Base-by-base conservation (phyloP, 768 basidiomycete species). In the Plicaturopsis crispa region DNA sequence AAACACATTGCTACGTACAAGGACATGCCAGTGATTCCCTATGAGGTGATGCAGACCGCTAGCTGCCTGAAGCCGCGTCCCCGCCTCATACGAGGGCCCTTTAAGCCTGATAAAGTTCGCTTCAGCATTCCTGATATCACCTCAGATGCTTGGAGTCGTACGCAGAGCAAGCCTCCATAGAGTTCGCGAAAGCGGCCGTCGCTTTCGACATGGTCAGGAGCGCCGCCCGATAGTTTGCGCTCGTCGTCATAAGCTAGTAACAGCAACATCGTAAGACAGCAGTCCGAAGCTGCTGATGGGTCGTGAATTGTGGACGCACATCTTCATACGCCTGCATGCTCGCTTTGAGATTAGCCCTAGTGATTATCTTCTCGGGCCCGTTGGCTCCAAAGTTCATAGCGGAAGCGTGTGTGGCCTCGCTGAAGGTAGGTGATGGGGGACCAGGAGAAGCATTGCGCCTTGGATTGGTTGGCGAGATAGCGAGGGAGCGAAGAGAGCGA, bases 41-140 rank as follows among this genome's bases (percentile, higher is more conserved):
- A 94, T 81, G 47, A 97, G 73, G 57, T 93, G 86, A 57, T 94
- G 89, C 31, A 97, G 63, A 4, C 93, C 92, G 14, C 85, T 80
- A 19, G 86, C 80, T 20, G 87, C 90, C 52, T 90, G 86, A 32
- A 94, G 64, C 42, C 86, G 72, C 17, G 84, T 83, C 8, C 85
- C 84, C 18, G 84, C 65, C 53, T 90, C 86, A 52, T 88, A 86
- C 22, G 73, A 69, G 16, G 84, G 83, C 4, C 87, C 84, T 49
- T 87, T 88, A 48, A 89, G 57, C 18, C 85, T 87, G 47, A 20
- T 24, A 17, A 11, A 32, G 19, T 44, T 24, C 40, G 24, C 24
- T 8, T 19, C 8, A 34, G 10, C 11, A 8, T 16, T 11, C 34
- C n/a, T 4, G 14, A 20, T 23, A 26, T 13, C 14, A 30, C 24